Conservation (phyloP, 2,329 filamentous ascomycete species). For the Ascocoryne sarcoides region DNA sequence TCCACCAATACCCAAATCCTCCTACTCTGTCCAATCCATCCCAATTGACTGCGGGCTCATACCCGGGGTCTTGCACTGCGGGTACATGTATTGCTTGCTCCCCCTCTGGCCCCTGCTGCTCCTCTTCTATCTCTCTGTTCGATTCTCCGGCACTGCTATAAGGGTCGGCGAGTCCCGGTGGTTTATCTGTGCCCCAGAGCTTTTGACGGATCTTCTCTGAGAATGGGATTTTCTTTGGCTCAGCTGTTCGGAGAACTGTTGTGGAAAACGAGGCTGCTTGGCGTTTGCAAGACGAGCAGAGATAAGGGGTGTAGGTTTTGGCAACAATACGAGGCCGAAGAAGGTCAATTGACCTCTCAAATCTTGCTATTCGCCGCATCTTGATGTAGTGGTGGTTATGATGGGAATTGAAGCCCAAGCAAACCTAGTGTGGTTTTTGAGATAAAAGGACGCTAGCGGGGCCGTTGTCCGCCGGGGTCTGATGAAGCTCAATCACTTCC, state of each 20-base stretch:
- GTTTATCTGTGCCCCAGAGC: conserved; percentile 41
- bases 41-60: conserved; percentile 40
- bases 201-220: conserved; percentile 38
- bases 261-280: conserved; percentile 25
- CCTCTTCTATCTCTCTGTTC: conserved; percentile 17
- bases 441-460: background rate
- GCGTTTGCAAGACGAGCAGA: conserved; percentile 23
- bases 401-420: background rate
- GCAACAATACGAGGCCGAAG: conserved; percentile 9
- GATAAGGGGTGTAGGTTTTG: conserved; percentile 11
- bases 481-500: no score
- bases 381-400: conserved; percentile 7
- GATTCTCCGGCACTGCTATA: conserved; percentile 32
- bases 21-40: conserved; percentile 47
- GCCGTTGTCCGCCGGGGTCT: no score
- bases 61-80: conserved; percentile 23
- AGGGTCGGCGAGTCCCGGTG: conserved; percentile 39
- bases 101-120: conserved; percentile 8
- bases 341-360: conserved; percentile 25
- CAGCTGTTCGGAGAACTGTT: conserved; percentile 12
- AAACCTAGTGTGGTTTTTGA: background rate
- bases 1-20: conserved; percentile 34
- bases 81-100: conserved; percentile 6
- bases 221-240: conserved; percentile 25
- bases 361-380: conserved; percentile 28